Evolutionary conservation across 2,329 filamentous ascomycete genomes (phyloP).

Genomic region (Aureobasidium musti): DNA sequence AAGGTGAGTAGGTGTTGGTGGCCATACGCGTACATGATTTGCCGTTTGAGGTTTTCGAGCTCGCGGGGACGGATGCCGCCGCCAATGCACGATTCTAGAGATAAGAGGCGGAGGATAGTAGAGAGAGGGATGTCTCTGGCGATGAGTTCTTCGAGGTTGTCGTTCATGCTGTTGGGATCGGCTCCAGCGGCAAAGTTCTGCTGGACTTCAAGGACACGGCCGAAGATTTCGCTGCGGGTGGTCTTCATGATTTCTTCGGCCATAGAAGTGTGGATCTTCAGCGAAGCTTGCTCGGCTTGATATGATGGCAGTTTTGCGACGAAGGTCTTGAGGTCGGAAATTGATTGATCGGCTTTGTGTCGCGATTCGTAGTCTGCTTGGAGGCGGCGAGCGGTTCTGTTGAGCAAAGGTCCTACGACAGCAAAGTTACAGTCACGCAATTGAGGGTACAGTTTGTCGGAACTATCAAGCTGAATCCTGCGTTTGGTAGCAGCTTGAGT

Average conservation of each 20-base stretch:
- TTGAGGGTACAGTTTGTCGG: slow-evolving; percentile 84
- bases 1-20: slow-evolving; percentile 93
- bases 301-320: slow-evolving; percentile 91
- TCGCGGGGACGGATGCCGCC: slow-evolving; percentile 88
- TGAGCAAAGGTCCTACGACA: slow-evolving; percentile 83
- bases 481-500: slow-evolving; percentile 62
- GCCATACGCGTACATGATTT: slow-evolving; percentile 89
- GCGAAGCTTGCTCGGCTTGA: slow-evolving; percentile 87
- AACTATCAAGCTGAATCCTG: slow-evolving; percentile 84
- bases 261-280: slow-evolving; percentile 88
- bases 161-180: slow-evolving; percentile 76
- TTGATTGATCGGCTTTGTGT: slow-evolving; percentile 76
- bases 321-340: slow-evolving; percentile 89
- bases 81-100: slow-evolving; percentile 85
- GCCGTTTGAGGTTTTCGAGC: slow-evolving; percentile 82
- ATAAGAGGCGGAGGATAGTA: slow-evolving; percentile 82
- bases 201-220: slow-evolving; percentile 84
- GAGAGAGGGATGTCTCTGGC: slow-evolving; percentile 77
- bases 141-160: slow-evolving; percentile 92
- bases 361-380: slow-evolving; percentile 86
- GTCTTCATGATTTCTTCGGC: slow-evolving; percentile 95
- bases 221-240: slow-evolving; percentile 86
- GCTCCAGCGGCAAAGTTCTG: slow-evolving; percentile 92
- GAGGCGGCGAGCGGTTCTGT: slow-evolving; percentile 84
- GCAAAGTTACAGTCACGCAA: slow-evolving; percentile 93